Evolutionary conservation across 805 yeast species (phyloP), one percentile per base, ranked within the genome.

Genomic region (Wickerhamiella occidentalis): DNA sequence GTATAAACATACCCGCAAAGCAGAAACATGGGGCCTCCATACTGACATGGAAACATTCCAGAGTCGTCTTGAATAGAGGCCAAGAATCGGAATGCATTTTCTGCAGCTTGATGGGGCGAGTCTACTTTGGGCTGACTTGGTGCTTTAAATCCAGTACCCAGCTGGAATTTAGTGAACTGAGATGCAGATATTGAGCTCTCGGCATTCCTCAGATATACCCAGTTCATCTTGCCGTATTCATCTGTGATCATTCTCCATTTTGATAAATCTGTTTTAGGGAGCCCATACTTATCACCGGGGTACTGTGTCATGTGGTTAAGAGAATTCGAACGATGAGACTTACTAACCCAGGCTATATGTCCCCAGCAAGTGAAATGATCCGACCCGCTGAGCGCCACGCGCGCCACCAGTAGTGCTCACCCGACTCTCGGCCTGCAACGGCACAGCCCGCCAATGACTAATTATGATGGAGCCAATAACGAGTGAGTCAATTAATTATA

Each of bases 1-100:
- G 85, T 78, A 0, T 76, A 83, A 22, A 92, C 78, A 57, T 82
- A 85, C 1, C 98, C 97, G 51, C 88, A 81, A 0, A 92, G 78
- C 85, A 92, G 79, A 64, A 92, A 92, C 96, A 90, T 88, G 2
- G 99, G 99, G 1, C 99, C 99, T 55, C 87, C 87, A 61, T 92
- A 92, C 61, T 85, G 94, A 58, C 82, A 78, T 1, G 96, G 96
- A 67, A 90, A 85, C 6, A 79, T 77, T 0, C 98, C 99, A n/a
- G 80, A 75, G 22, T 74, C 72, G 49, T 83, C 90, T 62, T 92
- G 97, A n/a, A 90, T 58, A 6, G 70, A 61, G 25, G 74, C 60
- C 48, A 85, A 75, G 59, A 85, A 87, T 1, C 74, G 70, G 2
- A 88, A 90, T 18, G 90, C 92, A 55, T 83, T 80, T 38, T 71